A percentile compares a stretch with the other conserved stretches of the same genome.
Conservation (phyloP, 768 basidiomycete species). For the Daedalea quercina region DNA sequence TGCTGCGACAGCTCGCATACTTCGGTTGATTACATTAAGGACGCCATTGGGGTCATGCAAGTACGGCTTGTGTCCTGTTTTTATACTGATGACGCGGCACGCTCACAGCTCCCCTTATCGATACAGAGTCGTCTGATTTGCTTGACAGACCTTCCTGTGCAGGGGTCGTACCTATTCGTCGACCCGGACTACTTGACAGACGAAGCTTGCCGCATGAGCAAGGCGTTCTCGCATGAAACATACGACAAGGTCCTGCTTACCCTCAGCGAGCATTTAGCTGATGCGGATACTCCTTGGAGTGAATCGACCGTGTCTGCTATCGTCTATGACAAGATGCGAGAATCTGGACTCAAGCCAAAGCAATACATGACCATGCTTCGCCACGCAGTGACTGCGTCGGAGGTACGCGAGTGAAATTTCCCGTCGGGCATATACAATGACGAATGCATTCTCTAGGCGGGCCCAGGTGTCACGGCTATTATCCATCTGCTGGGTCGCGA, state of each 20-base stretch:
- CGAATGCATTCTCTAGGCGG: conserved; percentile 15
- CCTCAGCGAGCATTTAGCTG: conserved; percentile 23
- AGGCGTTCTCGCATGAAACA: conserved; percentile 31
- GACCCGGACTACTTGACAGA: conserved; percentile 52
- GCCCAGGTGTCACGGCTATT: conserved; percentile 26
- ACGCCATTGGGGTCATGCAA: conserved; percentile 56
- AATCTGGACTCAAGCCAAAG: conserved; percentile 35
- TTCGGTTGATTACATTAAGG: conserved; percentile 50
- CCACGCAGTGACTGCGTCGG: conserved; percentile 76
- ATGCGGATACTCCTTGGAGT: conserved; percentile 31
- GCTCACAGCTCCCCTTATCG: not conserved
- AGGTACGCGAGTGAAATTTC: conserved; percentile 36
- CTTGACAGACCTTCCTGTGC: conserved; percentile 59
- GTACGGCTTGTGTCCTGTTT: conserved; percentile 25
- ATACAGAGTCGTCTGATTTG: conserved; percentile 56
- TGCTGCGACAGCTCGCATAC: conserved; percentile 29
- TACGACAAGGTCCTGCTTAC: conserved; percentile 40
- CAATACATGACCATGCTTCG: conserved; percentile 68
- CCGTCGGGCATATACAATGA: not conserved
- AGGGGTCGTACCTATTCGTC: conserved; percentile 75
- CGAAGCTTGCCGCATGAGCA: conserved; percentile 50
- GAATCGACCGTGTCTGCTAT: conserved; percentile 27
- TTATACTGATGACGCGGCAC: not conserved
- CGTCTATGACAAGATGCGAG: conserved; percentile 39
- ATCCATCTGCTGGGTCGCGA: conserved; percentile 23